Evolutionary conservation across 2,329 filamentous ascomycete species (phyloP).

Genomic region (Apiospora pterosperma): DNA sequence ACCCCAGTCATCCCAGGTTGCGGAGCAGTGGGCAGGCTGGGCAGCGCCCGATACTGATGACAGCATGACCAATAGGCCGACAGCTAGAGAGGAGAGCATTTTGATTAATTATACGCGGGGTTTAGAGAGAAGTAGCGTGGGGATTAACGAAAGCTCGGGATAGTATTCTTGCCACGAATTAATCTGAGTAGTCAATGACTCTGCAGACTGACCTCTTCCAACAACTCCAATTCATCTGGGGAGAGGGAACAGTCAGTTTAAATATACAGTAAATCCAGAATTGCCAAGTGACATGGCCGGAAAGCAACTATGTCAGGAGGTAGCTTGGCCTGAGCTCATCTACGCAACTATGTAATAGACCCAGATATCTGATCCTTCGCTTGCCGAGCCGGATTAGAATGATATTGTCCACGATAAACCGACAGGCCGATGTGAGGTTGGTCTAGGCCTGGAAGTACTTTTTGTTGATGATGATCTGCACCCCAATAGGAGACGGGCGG

Average conservation of each 20-base stretch:
- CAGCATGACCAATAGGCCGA: neutral
- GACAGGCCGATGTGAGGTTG: neutral
- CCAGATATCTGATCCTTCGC: neutral
- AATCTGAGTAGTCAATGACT: neutral
- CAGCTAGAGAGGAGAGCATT: neutral
- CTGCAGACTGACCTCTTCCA: neutral
- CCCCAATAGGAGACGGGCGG: neutral
- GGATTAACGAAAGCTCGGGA: neutral
- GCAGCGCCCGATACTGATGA: neutral
- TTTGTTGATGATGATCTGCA: neutral
- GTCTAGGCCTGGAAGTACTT: neutral
- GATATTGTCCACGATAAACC: neutral
- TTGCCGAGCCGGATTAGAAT: no score
- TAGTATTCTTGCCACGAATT: neutral
- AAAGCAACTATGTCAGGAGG: neutral
- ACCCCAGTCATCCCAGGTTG: neutral
- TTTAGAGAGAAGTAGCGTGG: neutral
- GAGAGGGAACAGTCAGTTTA: neutral
- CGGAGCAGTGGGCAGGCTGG: neutral
- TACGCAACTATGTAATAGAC: neutral
- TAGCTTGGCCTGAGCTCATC: neutral
- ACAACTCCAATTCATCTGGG: neutral
- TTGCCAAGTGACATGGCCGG: neutral
- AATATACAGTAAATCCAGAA: neutral
- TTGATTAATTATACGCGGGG: neutral